phyloP scores from a whole-genome alignment of 1,139 yeast genomes.

The Taphrina deformans region DNA sequence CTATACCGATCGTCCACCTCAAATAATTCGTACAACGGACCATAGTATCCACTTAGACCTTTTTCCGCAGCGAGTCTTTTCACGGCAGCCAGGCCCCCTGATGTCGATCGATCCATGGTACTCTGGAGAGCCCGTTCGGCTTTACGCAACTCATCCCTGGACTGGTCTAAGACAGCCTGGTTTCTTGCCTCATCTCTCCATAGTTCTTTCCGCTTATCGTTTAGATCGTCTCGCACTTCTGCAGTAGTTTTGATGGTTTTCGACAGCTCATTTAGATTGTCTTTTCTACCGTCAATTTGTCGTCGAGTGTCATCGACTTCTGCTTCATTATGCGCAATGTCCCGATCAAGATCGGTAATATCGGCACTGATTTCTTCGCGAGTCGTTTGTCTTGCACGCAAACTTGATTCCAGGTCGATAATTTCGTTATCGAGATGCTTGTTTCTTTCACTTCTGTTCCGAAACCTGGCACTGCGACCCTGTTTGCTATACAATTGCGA shows the following conservation, averaged over 20 bases:
- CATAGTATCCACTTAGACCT: slow-evolving; percentile 66
- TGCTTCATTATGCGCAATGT: slow-evolving; percentile 40
- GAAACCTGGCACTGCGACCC: slow-evolving; percentile 66
- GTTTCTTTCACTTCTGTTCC: slow-evolving; percentile 61
- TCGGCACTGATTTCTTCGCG: slow-evolving; percentile 42
- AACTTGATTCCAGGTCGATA: slow-evolving; percentile 45
- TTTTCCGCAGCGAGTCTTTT: slow-evolving; percentile 58
- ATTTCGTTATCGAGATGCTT: slow-evolving; percentile 63
- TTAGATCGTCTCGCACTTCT: slow-evolving; percentile 45
- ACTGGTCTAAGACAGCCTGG: slow-evolving; percentile 58
- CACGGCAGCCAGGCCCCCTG: slow-evolving; percentile 70
- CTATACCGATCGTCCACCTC: slow-evolving; percentile 78
- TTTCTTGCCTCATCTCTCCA: slow-evolving; percentile 80
- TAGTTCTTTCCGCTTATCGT: slow-evolving; percentile 66
- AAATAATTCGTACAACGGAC: slow-evolving; percentile 81
- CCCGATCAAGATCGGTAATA: slow-evolving; percentile 45
- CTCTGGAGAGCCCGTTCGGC: slow-evolving; percentile 49
- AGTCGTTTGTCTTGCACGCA: slow-evolving; percentile 42
- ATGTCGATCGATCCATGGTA: slow-evolving; percentile 65
- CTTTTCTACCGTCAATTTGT: slow-evolving; percentile 35
- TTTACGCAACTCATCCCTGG: slow-evolving; percentile 54
- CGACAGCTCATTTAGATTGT: slow-evolving; percentile 30
- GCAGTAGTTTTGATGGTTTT: slow-evolving; percentile 33
- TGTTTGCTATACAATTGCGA: slow-evolving; percentile 70
- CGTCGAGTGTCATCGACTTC: slow-evolving; percentile 28